Conservation (phyloP, 1,139 yeast genomes). For the Blastobotrys malaysiensis region DNA sequence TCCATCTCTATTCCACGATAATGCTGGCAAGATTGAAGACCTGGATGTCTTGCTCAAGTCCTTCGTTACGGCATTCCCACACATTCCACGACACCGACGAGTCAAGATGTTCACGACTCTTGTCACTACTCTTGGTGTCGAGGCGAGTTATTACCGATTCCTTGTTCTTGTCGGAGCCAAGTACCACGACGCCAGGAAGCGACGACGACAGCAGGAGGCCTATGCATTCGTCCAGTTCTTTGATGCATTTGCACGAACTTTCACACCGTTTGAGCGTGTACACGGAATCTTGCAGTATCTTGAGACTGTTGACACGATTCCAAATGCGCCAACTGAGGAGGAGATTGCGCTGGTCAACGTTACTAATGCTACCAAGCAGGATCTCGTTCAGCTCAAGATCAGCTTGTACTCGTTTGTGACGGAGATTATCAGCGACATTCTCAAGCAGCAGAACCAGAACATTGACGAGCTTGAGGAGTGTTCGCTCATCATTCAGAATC, state of each 20-base stretch:
- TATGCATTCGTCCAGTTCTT: constrained; percentile 65
- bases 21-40: constrained; percentile 52
- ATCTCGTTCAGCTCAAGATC: constrained; percentile 45
- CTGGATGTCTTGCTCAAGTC: constrained; percentile 80
- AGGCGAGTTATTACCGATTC: constrained; percentile 60
- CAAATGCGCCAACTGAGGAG: constrained; percentile 34
- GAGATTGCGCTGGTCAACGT: constrained; percentile 44
- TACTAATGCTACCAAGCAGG: constrained; percentile 56
- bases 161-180: constrained; percentile 78
- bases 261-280: constrained; percentile 65
- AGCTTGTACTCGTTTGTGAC: constrained; percentile 45
- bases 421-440: constrained; percentile 37
- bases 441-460: constrained; percentile 20
- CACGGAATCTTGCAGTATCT: constrained; percentile 52
- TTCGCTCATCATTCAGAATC: constrained; percentile 18
- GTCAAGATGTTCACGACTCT: constrained; percentile 76
- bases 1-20: constrained; percentile 76
- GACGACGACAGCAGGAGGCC: constrained; percentile 60
- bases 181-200: constrained; percentile 49
- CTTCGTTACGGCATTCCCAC: constrained; percentile 89
- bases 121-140: constrained; percentile 69
- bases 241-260: constrained; percentile 59
- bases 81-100: constrained; percentile 94
- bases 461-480: constrained; percentile 15
- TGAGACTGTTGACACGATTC: constrained; percentile 28